Evolutionary conservation across 768 basidiomycete species (phyloP).

Genomic region (Tephrocybe sp.): DNA sequence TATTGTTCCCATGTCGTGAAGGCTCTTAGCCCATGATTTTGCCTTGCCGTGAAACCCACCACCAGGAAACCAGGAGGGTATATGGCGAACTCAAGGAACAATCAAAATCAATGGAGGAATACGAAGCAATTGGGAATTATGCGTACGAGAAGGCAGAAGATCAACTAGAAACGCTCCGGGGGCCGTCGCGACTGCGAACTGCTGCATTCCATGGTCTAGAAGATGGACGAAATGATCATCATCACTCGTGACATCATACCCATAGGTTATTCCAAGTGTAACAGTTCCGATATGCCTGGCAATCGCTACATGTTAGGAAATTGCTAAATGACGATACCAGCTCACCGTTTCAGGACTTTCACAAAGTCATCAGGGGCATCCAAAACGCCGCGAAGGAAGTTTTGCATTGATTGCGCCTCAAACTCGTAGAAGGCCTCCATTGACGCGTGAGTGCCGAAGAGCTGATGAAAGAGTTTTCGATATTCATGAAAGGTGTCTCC

Average conservation of each 20-base stretch:
- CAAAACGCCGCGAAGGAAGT: background rate
- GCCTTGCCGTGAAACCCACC: background rate
- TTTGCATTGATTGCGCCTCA: background rate
- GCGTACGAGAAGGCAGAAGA: conserved; percentile 18
- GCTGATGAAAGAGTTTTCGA: conserved; percentile 8
- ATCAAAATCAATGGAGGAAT: background rate
- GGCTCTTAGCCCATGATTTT: background rate
- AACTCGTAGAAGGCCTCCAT: conserved; percentile 1
- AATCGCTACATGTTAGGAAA: no score
- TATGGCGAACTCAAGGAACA: conserved; percentile 1
- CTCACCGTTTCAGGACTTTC: background rate
- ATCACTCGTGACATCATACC: conserved; percentile 21
- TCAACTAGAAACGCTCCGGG: conserved; percentile 26
- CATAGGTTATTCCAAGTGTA: conserved; percentile 28
- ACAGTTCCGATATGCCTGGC: conserved; percentile 16
- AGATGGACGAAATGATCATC: conserved; percentile 25
- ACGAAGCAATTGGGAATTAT: background rate
- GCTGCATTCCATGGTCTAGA: conserved; percentile 19
- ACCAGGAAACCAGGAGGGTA: conserved; percentile 12
- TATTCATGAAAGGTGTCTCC: conserved; percentile 14
- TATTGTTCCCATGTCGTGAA: background rate
- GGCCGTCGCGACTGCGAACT: conserved; percentile 13
- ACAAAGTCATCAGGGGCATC: conserved; percentile 7
- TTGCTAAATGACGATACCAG: background rate
- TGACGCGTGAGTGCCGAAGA: background rate